Evolutionary conservation across 768 basidiomycete genomes (phyloP).

Genomic region (Baorangia bicolor): DNA sequence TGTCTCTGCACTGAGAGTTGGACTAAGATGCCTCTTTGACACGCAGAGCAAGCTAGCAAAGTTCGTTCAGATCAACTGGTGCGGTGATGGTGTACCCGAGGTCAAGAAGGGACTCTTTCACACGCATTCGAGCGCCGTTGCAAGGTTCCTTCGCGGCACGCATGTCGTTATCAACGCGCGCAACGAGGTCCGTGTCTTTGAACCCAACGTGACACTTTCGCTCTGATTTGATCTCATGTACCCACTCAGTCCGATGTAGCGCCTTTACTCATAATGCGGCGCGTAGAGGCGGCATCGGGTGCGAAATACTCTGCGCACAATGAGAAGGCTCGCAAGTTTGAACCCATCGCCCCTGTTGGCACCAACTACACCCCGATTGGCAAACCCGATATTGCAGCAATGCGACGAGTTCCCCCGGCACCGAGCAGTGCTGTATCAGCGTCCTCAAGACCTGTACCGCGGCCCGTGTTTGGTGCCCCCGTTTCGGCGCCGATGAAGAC

Average conservation of each 20-base stretch:
- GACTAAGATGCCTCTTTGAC: background rate
- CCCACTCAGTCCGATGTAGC: slow-evolving; percentile 68
- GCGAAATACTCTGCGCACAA: slow-evolving; percentile 85
- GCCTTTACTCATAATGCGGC: slow-evolving; percentile 76
- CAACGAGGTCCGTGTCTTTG: slow-evolving; percentile 63
- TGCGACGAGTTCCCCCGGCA: slow-evolving; percentile 47
- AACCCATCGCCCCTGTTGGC: slow-evolving; percentile 82
- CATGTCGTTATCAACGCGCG: slow-evolving; percentile 87
- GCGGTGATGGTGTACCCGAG: slow-evolving; percentile 94
- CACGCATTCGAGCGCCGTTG: slow-evolving; percentile 78
- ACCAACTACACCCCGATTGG: slow-evolving; percentile 76
- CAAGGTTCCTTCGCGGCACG: slow-evolving; percentile 75
- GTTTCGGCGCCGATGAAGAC: slow-evolving; percentile 42
- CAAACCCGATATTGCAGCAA: slow-evolving; percentile 62
- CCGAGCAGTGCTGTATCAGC: background rate
- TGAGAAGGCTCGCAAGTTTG: slow-evolving; percentile 66
- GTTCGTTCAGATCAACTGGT: slow-evolving; percentile 97
- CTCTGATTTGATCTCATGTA: background rate
- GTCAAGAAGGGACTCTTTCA: slow-evolving; percentile 91
- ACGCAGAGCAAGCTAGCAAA: slow-evolving; percentile 77
- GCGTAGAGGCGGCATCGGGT: slow-evolving; percentile 88
- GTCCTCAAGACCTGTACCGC: slow-evolving; percentile 29
- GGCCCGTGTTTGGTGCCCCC: slow-evolving; percentile 50
- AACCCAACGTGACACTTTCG: no score
- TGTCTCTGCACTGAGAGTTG: background rate